A percentile compares a stretch with the other conserved stretches of the same genome.
Evolutionary conservation across 1,284 basidiomycete species (phyloP).

Genomic region (Naganishia sp.): DNA sequence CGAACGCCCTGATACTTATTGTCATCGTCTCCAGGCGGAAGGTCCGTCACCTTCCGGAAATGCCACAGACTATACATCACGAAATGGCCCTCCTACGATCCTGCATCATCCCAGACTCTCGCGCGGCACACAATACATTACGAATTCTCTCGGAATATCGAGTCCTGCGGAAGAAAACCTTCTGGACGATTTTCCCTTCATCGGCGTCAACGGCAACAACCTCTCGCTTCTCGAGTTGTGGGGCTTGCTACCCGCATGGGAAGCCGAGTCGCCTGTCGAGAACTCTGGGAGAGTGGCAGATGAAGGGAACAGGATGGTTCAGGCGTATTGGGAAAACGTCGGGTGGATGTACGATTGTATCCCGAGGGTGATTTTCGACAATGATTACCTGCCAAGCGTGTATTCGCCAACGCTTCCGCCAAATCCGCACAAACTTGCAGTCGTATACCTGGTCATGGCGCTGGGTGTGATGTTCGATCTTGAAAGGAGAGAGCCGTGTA

Average conservation of each 20-base stretch:
- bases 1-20: not conserved
- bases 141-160: constrained; percentile 16
- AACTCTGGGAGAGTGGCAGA: constrained; percentile 16
- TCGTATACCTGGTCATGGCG: constrained; percentile 52
- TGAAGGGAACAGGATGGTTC: constrained; percentile 31
- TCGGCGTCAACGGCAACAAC: constrained; percentile 11
- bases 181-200: constrained; percentile 33
- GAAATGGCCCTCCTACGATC: constrained; percentile 21
- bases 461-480: constrained; percentile 51
- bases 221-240: constrained; percentile 39
- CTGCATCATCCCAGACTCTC: constrained; percentile 16
- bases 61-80: constrained; percentile 22
- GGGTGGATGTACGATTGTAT: constrained; percentile 52
- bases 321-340: constrained; percentile 53
- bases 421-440: constrained; percentile 51
- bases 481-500: constrained; percentile 46
- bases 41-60: constrained; percentile 20
- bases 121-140: constrained; percentile 24
- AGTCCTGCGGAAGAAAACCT: constrained; percentile 17
- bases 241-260: constrained; percentile 47
- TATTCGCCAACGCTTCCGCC: constrained; percentile 42
- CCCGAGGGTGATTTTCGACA: constrained; percentile 45
- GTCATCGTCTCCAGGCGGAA: not conserved
- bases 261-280: constrained; percentile 26
- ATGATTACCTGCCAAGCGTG: constrained; percentile 47